Percentiles rank a stretch among this genome's conserved stretches.
Evolutionary conservation across 495 filamentous ascomycete genomes (phyloP).

Genomic region (Cercophora samala): DNA sequence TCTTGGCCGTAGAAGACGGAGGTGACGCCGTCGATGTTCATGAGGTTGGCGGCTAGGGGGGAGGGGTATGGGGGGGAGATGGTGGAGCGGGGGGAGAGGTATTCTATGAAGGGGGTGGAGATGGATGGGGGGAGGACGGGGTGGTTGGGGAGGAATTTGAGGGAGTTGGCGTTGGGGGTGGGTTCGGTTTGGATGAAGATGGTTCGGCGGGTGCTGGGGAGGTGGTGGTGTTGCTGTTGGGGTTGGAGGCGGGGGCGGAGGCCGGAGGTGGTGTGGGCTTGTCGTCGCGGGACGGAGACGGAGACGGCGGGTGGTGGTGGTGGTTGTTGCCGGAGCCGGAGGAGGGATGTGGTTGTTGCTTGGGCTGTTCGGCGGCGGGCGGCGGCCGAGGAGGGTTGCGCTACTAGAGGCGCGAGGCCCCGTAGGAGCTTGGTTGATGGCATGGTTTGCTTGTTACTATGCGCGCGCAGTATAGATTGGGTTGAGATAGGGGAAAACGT

Average conservation of each 20-base stretch:
- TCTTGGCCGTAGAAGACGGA: slow-evolving; percentile 93
- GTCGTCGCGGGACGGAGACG: slow-evolving; percentile 4
- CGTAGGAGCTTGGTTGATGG: slow-evolving; percentile 28
- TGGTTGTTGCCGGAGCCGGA: slow-evolving; percentile 25
- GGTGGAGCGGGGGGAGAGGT: slow-evolving; percentile 69
- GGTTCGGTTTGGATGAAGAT: slow-evolving; percentile 97
- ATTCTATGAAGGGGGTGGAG: slow-evolving; percentile 30
- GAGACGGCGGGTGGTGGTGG: slow-evolving; percentile 16
- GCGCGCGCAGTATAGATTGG: not conserved
- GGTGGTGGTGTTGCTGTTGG: slow-evolving; percentile 10
- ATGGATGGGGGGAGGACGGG: slow-evolving; percentile 71
- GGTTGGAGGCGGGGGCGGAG: slow-evolving; percentile 23
- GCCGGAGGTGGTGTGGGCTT: slow-evolving; percentile 11
- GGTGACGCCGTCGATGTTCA: slow-evolving; percentile 87
- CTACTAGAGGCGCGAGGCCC: slow-evolving; percentile 30
- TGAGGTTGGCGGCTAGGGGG: slow-evolving; percentile 82
- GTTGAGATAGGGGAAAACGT: not conserved
- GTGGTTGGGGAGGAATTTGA: slow-evolving; percentile 93
- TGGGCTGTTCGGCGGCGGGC: slow-evolving; percentile 3
- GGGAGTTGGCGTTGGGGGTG: slow-evolving; percentile 85
- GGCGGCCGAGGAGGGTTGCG: slow-evolving; percentile 14
- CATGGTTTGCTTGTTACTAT: slow-evolving; percentile 12
- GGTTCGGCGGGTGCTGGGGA: slow-evolving; percentile 48
- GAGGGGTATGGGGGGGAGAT: slow-evolving; percentile 87
- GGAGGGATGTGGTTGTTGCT: slow-evolving; percentile 21